A percentile compares a stretch with the other conserved stretches of the same genome.
Evolutionary conservation across 805 yeast species (phyloP).

Genomic region (Myxozyma neotropica): DNA sequence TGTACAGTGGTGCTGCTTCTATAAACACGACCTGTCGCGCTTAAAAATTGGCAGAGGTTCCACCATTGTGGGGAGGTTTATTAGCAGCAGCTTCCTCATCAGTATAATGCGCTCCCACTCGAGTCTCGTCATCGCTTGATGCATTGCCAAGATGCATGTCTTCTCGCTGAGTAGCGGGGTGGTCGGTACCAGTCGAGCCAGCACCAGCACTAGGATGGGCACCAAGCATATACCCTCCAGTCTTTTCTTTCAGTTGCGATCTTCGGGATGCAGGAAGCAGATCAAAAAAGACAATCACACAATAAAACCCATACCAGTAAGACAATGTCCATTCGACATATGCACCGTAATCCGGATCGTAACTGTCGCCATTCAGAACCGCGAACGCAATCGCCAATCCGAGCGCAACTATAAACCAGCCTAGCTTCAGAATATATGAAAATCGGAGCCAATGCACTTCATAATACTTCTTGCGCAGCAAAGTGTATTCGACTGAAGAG

Average conservation of each 20-base stretch:
- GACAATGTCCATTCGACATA: constrained; percentile 83
- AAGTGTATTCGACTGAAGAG: constrained; percentile 49
- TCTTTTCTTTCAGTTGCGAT: constrained; percentile 20
- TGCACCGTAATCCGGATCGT: constrained; percentile 34
- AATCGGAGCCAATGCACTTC: constrained; percentile 43
- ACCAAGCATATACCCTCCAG: constrained; percentile 14
- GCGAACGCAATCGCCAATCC: constrained; percentile 66
- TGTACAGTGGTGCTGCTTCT: background rate
- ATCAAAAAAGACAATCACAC: constrained; percentile 67
- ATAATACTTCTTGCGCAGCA: constrained; percentile 52
- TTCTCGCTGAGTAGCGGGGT: background rate
- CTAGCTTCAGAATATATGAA: constrained; percentile 54
- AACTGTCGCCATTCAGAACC: constrained; percentile 46
- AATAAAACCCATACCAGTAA: constrained; percentile 78
- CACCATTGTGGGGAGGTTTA: background rate
- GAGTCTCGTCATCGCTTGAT: constrained; percentile 1
- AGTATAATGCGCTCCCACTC: background rate
- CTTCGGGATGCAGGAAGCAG: constrained; percentile 51
- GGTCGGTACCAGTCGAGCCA: background rate
- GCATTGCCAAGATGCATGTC: background rate
- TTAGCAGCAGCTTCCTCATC: background rate
- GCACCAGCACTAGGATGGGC: background rate
- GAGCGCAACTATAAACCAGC: constrained; percentile 70
- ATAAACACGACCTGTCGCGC: background rate
- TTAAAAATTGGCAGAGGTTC: background rate